A percentile compares a stretch with the other conserved stretches of the same genome.
Evolutionary conservation across 495 filamentous ascomycete genomes (phyloP).

Genomic region (Pseudevernia furfuracea): DNA sequence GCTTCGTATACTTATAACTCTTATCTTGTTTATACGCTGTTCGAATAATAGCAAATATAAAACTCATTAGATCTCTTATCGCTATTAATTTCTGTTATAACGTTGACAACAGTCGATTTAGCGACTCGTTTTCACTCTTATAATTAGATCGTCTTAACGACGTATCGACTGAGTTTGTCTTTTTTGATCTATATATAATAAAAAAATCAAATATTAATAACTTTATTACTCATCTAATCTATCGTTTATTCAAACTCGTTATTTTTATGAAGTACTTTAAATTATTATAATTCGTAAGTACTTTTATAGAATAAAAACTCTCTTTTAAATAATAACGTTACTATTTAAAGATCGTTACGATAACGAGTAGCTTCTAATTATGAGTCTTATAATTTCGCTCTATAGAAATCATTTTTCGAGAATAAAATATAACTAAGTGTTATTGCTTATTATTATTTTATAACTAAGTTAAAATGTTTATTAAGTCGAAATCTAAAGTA

Average conservation of each 20-base stretch:
- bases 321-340: constrained; percentile 16
- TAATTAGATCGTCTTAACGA: no score
- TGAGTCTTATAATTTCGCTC: constrained; percentile 22
- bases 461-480: constrained; percentile 20
- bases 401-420: constrained; percentile 11
- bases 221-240: no score
- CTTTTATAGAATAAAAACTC: constrained; percentile 14
- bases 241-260: constrained; percentile 17
- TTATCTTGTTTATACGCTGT: no score
- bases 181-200: no score
- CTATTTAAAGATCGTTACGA: constrained; percentile 1
- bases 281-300: constrained; percentile 19
- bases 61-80: no score
- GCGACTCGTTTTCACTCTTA: no score
- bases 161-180: no score
- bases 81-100: no score
- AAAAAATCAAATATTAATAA: no score
- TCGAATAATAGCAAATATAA: no score
- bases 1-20: no score
- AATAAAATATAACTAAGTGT: constrained; percentile 19
- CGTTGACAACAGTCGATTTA: no score
- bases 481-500: constrained; percentile 12
- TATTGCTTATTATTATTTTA: constrained; percentile 13
- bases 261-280: constrained; percentile 18
- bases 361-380: constrained; percentile 22